These are phyloP conservation scores for Jacaranda copaia DNA, from an alignment of 257 asterid species.

Conservation along the genomic window DNA sequence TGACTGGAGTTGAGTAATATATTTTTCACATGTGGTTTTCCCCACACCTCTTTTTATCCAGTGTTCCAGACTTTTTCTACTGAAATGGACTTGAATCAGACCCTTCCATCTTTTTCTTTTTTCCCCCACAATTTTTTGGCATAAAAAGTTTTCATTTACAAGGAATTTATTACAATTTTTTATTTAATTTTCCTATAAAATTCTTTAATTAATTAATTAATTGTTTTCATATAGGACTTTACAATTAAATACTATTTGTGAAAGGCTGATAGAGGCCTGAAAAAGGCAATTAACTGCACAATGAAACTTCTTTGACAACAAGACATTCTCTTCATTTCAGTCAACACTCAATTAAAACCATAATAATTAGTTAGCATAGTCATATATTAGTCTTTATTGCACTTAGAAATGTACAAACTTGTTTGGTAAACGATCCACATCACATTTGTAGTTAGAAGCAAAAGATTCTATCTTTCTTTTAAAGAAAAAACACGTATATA, in stretches of 20 bases:
- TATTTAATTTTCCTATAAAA: not conserved
- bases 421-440: slow-evolving; percentile 44
- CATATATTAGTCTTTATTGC: slow-evolving; percentile 5
- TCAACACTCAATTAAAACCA: slow-evolving; percentile 25
- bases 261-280: not conserved
- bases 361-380: slow-evolving; percentile 20
- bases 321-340: slow-evolving; percentile 8
- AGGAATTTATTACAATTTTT: not conserved
- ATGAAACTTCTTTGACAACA: not conserved
- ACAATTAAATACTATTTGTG: not conserved
- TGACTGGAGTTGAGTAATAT: slow-evolving; percentile 33
- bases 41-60: slow-evolving; percentile 24
- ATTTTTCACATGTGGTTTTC: slow-evolving; percentile 12
- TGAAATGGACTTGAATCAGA: slow-evolving; percentile 3
- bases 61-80: not conserved
- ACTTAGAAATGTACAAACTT: slow-evolving; percentile 15
- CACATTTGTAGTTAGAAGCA: slow-evolving; percentile 26
- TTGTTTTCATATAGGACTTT: not conserved
- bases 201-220: not conserved
- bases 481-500: too few species aligned
- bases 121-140: not conserved
- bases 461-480: not conserved
- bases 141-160: not conserved
- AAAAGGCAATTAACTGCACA: not conserved
- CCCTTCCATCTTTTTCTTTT: not conserved